Evolutionary conservation across 352 stramenopile species (phyloP), one percentile per base, ranked within the genome.

Genomic region (Phytophthora pseudosyringae): DNA sequence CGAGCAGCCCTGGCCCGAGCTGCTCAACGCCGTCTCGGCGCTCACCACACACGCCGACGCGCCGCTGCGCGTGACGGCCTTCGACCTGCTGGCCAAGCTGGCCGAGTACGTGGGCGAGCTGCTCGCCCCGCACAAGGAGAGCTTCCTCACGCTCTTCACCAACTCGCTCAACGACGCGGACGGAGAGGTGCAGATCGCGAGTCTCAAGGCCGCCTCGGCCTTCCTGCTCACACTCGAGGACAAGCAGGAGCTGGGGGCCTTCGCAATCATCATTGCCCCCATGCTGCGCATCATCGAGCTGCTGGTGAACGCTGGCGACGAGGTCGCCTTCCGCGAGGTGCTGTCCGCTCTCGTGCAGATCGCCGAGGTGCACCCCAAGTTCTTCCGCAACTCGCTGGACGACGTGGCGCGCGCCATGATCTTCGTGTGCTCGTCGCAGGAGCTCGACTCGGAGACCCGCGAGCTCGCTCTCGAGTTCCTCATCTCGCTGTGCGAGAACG

Each of bases 381-480:
- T 95, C 71, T 93, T 95, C 70, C 80, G 83, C 67, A 73, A 75
- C 47, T 66, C 81, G 46, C 65, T 94, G 51, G 83, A 91, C 53
- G 79, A 88, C 47, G 76, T 93, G 31, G 78, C 75, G 18, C 82
- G 83, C 39, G 88, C 84, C 25, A 94, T 96, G 84, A 76, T 96
- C 69, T 87, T 89, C 51, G 77, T 94, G 57, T 81, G 76, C 47
- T 85, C 81, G 41, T 70, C 81, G 26, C 80, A 90, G 50, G 64
- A 75, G 29, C 60, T 94, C 6, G 86, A 93, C 59, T 62, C 72
- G 10, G 88, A 94, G 48, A 92, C 84, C 12, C 86, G 88, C 40
- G 82, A 93, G 47, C 77, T 96, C 16, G 84, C 83, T 15, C 76
- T 94, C 18, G 88, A 96, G 65, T 93, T 94, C 62, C 51, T 96